These are phyloP conservation scores for Komagataea norvegica DNA, from an alignment of 1,139 yeast genomes.

Conservation along the genomic window DNA sequence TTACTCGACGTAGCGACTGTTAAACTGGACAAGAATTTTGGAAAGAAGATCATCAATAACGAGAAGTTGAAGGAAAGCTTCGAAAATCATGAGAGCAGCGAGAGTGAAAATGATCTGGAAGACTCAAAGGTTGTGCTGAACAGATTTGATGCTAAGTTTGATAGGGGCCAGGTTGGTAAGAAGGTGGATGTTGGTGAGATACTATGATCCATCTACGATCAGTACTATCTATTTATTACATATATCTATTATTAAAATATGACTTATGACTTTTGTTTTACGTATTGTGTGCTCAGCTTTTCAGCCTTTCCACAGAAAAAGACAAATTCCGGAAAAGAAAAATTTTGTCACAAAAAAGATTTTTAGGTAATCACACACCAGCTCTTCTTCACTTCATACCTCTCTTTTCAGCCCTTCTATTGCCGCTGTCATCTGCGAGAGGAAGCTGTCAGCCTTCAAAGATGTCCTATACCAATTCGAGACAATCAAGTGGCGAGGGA, in stretches of 20 bases:
- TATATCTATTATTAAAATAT: too few species aligned
- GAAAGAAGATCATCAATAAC: constrained; percentile 17
- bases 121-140: background rate
- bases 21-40: constrained; percentile 20
- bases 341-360: constrained; percentile 1
- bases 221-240: background rate
- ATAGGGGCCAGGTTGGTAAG: constrained; percentile 35
- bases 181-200: constrained; percentile 27
- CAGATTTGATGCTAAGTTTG: constrained; percentile 34
- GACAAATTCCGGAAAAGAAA: background rate
- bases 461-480: too few species aligned
- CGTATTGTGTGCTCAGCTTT: too few species aligned
- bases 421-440: too few species aligned
- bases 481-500: too few species aligned
- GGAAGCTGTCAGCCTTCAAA: too few species aligned
- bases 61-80: constrained; percentile 21
- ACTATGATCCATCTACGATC: background rate
- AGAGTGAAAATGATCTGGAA: constrained; percentile 1
- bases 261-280: background rate
- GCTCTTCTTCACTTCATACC: too few species aligned
- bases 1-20: constrained; percentile 9
- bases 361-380: constrained; percentile 1
- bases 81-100: constrained; percentile 12
- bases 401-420: too few species aligned
- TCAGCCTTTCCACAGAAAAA: too few species aligned